phyloP scores from a whole-genome alignment of 345 rosid genomes.

The Syzygium aromaticum region DNA sequence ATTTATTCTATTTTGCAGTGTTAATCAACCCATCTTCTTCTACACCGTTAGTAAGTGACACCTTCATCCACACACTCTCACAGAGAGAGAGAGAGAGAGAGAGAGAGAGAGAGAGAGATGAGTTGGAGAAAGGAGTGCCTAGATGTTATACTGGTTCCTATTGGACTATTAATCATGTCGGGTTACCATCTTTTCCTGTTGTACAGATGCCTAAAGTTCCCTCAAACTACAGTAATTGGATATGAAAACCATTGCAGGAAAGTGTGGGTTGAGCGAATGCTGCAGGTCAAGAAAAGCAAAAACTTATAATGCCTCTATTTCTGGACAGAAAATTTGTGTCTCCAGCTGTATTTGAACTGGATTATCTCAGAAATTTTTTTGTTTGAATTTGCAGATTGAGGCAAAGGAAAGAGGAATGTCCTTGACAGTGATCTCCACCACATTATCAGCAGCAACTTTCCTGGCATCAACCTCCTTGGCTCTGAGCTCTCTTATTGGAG shows the following conservation, averaged over 20 bases:
- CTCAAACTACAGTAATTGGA: not conserved
- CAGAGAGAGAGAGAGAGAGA: not conserved
- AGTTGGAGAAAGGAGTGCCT: not conserved
- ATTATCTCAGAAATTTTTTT: not conserved
- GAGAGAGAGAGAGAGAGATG: not conserved
- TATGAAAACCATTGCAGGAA: not conserved
- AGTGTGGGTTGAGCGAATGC: not conserved
- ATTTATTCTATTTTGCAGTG: not conserved
- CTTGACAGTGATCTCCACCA: conserved; percentile 12
- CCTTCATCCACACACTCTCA: not conserved
- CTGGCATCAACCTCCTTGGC: conserved; percentile 16
- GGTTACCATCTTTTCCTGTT: not conserved
- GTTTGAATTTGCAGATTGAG: not conserved
- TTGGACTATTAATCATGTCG: not conserved
- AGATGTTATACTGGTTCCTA: not conserved
- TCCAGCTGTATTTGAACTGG: not conserved
- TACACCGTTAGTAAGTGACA: not conserved
- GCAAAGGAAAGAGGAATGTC: conserved; percentile 2
- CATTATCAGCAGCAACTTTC: conserved; percentile 10
- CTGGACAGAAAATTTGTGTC: not conserved
- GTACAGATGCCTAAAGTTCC: not conserved
- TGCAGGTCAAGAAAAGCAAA: not conserved
- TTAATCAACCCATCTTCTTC: not conserved
- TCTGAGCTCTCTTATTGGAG: conserved; percentile 15
- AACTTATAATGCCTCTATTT: not conserved